Percentiles rank a stretch among this genome's conserved stretches.
Conservation (phyloP, 192 early-diverging fungal species). For the Dissophora ornata region DNA sequence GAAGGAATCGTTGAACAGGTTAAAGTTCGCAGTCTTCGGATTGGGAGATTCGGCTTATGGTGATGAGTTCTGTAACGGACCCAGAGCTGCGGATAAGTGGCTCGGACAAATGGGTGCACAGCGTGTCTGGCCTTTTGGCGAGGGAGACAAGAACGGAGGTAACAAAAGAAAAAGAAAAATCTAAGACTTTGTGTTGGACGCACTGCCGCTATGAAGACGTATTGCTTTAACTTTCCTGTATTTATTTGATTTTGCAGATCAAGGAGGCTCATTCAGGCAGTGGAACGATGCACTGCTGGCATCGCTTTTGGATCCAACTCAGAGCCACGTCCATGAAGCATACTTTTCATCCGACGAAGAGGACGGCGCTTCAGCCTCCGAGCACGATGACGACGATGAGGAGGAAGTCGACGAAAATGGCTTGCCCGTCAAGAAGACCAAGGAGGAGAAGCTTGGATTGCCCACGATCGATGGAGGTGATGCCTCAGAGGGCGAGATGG, state of each 20-base stretch:
- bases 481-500: slow-evolving; percentile 66
- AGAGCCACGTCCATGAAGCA: slow-evolving; percentile 57
- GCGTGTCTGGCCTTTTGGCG: slow-evolving; percentile 69
- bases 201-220: too few species aligned
- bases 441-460: slow-evolving; percentile 49
- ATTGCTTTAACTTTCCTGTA: too few species aligned
- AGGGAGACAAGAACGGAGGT: slow-evolving; percentile 69
- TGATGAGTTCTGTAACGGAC: slow-evolving; percentile 67
- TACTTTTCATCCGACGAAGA: slow-evolving; percentile 61
- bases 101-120: slow-evolving; percentile 69
- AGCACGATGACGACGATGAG: slow-evolving; percentile 58
- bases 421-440: slow-evolving; percentile 35
- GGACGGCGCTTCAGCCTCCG: slow-evolving; percentile 65
- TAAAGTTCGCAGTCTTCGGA: slow-evolving; percentile 77
- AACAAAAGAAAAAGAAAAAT: too few species aligned
- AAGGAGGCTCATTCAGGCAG: slow-evolving; percentile 49
- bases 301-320: slow-evolving; percentile 55
- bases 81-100: slow-evolving; percentile 69
- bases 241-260: too few species aligned
- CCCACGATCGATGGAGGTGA: slow-evolving; percentile 56
- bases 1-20: slow-evolving; percentile 58
- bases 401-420: slow-evolving; percentile 49
- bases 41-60: slow-evolving; percentile 77
- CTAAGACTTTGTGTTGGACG: too few species aligned
- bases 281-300: slow-evolving; percentile 47